Conservation (phyloP, 352 stramenopile genomes). For the Phytophthora crassamura region DNA sequence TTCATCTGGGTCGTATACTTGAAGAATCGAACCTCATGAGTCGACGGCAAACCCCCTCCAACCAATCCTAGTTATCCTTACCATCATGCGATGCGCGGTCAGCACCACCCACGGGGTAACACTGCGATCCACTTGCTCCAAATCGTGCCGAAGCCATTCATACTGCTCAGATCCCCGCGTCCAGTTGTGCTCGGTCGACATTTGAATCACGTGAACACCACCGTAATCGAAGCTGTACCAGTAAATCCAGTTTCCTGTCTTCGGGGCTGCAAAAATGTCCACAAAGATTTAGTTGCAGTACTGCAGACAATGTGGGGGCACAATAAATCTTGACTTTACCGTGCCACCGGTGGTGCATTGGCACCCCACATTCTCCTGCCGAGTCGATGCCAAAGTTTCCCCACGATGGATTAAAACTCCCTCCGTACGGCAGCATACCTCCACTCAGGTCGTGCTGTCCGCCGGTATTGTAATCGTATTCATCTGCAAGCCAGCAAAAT, state of each 20-base stretch:
- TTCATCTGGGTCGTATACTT: slow-evolving; percentile 64
- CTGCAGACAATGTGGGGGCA: not conserved
- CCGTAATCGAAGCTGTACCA: slow-evolving; percentile 93
- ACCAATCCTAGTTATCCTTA: slow-evolving; percentile 21
- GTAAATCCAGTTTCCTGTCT: slow-evolving; percentile 73
- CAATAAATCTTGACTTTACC: slow-evolving; percentile 39
- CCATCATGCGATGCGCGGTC: slow-evolving; percentile 91
- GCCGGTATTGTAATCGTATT: slow-evolving; percentile 72
- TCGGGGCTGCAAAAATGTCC: slow-evolving; percentile 47
- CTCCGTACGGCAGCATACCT: slow-evolving; percentile 43
- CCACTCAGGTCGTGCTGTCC: slow-evolving; percentile 66
- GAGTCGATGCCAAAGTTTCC: slow-evolving; percentile 76
- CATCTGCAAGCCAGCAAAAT: slow-evolving; percentile 42
- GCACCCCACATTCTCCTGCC: slow-evolving; percentile 67
- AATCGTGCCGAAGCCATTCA: slow-evolving; percentile 83
- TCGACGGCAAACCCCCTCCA: not conserved
- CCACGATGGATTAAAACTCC: slow-evolving; percentile 68
- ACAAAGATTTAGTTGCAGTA: slow-evolving; percentile 10
- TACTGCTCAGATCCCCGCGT: slow-evolving; percentile 87
- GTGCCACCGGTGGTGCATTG: slow-evolving; percentile 73
- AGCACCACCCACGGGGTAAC: slow-evolving; percentile 92
- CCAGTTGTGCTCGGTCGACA: slow-evolving; percentile 93
- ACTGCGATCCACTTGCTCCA: slow-evolving; percentile 79
- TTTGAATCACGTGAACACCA: slow-evolving; percentile 90
- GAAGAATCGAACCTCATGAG: slow-evolving; percentile 4